These are phyloP conservation scores for Pseudocercospora pini-densiflorae DNA, from an alignment of 2,329 filamentous ascomycete genomes.

Conservation along the genomic window DNA sequence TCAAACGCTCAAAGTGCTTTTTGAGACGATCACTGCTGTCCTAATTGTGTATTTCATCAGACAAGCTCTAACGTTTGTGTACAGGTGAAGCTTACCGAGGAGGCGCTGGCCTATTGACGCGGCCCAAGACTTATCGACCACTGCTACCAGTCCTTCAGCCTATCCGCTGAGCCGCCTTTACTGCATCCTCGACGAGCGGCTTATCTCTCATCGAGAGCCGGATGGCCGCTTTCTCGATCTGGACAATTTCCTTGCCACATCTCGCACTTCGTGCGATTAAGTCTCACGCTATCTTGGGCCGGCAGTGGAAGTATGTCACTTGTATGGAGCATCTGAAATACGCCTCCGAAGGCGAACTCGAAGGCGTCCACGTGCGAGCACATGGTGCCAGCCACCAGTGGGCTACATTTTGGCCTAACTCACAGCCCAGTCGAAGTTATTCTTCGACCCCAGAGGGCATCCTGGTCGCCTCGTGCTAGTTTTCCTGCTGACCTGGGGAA, in stretches of 20 bases:
- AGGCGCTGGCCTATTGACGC: background rate
- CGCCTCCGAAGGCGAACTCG: background rate
- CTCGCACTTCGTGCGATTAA: background rate
- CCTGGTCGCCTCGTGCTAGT: background rate
- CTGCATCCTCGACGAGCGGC: background rate
- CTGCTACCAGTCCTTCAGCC: background rate
- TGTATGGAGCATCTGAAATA: background rate
- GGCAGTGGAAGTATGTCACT: background rate
- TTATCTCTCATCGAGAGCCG: background rate
- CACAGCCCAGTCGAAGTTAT: background rate
- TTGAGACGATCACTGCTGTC: background rate
- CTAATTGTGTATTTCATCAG: background rate
- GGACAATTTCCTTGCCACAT: background rate
- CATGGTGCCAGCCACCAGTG: background rate
- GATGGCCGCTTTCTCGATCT: background rate
- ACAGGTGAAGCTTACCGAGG: background rate
- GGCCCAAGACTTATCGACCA: background rate
- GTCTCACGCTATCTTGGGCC: constrained; percentile 3
- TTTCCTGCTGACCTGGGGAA: background rate
- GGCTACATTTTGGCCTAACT: background rate
- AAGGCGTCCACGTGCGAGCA: constrained; percentile 4
- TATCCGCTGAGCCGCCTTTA: background rate
- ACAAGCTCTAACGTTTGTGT: background rate
- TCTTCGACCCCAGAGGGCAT: background rate
- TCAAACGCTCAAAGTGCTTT: background rate